These are phyloP conservation scores for Zoysia matrella DNA, from an alignment of 202 grass and related monocot genomes.

Conservation along the genomic window DNA sequence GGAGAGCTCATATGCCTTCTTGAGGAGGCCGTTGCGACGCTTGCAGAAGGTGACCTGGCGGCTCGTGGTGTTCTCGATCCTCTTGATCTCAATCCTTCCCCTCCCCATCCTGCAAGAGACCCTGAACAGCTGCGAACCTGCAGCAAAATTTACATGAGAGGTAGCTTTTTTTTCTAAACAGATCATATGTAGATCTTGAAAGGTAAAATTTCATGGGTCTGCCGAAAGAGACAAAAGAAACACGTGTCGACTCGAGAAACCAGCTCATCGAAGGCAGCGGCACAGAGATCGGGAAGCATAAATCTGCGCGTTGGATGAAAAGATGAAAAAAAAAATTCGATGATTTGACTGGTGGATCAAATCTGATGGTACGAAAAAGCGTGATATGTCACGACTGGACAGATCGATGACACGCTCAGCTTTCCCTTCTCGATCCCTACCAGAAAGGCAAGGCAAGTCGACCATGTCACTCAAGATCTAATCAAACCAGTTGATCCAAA, in stretches of 20 bases:
- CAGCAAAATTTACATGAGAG: not conserved
- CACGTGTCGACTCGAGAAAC: slow-evolving; percentile 7
- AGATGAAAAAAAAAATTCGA: not conserved
- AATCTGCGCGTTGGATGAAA: slow-evolving; percentile 13
- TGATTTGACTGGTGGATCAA: slow-evolving; percentile 31
- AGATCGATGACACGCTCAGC: slow-evolving; percentile 7
- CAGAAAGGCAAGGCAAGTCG: not conserved
- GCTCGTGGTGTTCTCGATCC: slow-evolving; percentile 65
- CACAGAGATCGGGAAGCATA: not conserved
- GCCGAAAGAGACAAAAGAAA: slow-evolving; percentile 19
- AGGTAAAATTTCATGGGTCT: slow-evolving; percentile 21
- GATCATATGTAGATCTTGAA: not conserved
- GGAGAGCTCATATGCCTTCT: slow-evolving; percentile 70
- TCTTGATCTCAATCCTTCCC: slow-evolving; percentile 72
- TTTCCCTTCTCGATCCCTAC: not conserved
- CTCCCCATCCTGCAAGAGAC: slow-evolving; percentile 44
- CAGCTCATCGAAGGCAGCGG: not conserved
- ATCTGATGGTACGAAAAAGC: not conserved
- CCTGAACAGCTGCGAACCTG: not conserved
- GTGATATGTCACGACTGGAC: slow-evolving; percentile 26
- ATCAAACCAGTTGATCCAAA: slow-evolving; percentile 3
- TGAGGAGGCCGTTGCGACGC: slow-evolving; percentile 61
- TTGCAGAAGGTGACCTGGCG: slow-evolving; percentile 73
- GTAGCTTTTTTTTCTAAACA: not conserved
- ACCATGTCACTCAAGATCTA: slow-evolving; percentile 31